These are phyloP conservation scores for Fusarium sp. DNA, from an alignment of 2,329 filamentous ascomycete genomes.

Conservation along the genomic window DNA sequence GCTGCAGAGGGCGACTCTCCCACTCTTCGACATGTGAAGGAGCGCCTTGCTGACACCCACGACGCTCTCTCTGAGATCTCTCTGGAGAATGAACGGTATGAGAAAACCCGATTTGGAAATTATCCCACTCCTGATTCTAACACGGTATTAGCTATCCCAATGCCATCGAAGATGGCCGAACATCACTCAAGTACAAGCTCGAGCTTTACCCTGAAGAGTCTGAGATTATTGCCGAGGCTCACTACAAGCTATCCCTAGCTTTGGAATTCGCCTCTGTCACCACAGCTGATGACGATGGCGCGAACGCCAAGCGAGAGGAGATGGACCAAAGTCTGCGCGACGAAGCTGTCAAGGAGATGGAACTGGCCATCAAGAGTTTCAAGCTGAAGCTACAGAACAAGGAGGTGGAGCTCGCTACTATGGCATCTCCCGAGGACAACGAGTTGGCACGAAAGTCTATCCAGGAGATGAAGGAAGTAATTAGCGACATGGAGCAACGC, in stretches of 20 bases:
- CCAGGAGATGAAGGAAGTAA: conserved; percentile 79
- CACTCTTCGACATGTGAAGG: conserved; percentile 72
- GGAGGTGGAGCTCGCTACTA: conserved; percentile 72
- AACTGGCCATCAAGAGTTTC: conserved; percentile 78
- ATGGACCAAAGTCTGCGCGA: conserved; percentile 77
- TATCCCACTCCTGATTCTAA: conserved; percentile 2
- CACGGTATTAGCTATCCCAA: conserved; percentile 72
- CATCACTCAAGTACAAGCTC: conserved; percentile 81
- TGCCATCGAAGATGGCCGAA: conserved; percentile 85
- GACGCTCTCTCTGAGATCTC: conserved; percentile 95
- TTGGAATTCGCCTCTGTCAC: conserved; percentile 92
- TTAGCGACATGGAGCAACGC: conserved; percentile 81
- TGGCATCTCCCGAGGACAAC: conserved; percentile 73
- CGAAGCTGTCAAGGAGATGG: conserved; percentile 77
- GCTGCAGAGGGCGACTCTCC: conserved; percentile 54
- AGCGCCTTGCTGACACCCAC: conserved; percentile 91
- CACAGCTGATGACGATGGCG: conserved; percentile 62
- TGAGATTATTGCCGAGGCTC: conserved; percentile 89
- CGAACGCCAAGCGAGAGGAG: conserved; percentile 58
- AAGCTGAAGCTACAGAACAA: conserved; percentile 76
- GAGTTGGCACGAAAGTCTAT: conserved; percentile 72
- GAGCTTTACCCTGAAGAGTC: conserved; percentile 83
- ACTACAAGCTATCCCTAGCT: conserved; percentile 95
- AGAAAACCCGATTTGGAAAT: neutral
- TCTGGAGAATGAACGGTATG: conserved; percentile 88